Base-by-base conservation (phyloP, 2,329 filamentous ascomycete genomes). In the Tolypocladium album region DNA sequence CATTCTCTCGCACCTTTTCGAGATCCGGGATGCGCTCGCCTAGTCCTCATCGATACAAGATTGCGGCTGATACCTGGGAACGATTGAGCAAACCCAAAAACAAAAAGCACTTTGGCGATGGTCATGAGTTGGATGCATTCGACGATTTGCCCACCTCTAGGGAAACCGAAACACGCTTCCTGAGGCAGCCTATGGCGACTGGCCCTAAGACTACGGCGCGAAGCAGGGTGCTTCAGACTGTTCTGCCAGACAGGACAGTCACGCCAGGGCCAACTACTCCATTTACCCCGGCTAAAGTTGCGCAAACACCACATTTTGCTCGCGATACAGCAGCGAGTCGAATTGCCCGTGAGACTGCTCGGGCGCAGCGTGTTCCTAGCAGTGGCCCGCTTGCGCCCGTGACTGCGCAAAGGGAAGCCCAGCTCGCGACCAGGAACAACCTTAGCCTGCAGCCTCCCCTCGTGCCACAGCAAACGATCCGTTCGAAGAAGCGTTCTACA, bases 91-190 rank as follows among this genome's bases (percentile, higher is more conserved):
- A 87, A 71, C 91, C 91, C 3, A 75, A 73, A 66, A 72, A 72
- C 57, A 75, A 74, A 64, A 74, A 72, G 63, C 70, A 74, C 80
- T 99, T 95, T 75, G 94, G 94, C 15, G 91, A 97, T 72, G 94
- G 94, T 20, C 89, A 88, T 62, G 94, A 99, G 73, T 80, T 99
- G 40, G 93, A 97, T 66, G 86, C 83, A 2, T 97, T 99, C 71
- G 94, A 99, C 71, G 94, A 99, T 73, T 78, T 99, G 60, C 93
- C 93, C 1, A 97, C 92, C 0, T 97, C 92, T 20, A 85, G 82
- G 15, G 85, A 88, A 62, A 82, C 85, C 17, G 94, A 99, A 74
- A 91, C 86, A 63, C 89, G 85, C 67, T 99, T 85, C 69, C 80
- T 92, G 63, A 95, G 92, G 72, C 86, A 89, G 67, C 92, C 94